A percentile compares a stretch with the other conserved stretches of the same genome.
phyloP scores from a whole-genome alignment of 306 rosid genomes.

The Mucuna pruriens region DNA sequence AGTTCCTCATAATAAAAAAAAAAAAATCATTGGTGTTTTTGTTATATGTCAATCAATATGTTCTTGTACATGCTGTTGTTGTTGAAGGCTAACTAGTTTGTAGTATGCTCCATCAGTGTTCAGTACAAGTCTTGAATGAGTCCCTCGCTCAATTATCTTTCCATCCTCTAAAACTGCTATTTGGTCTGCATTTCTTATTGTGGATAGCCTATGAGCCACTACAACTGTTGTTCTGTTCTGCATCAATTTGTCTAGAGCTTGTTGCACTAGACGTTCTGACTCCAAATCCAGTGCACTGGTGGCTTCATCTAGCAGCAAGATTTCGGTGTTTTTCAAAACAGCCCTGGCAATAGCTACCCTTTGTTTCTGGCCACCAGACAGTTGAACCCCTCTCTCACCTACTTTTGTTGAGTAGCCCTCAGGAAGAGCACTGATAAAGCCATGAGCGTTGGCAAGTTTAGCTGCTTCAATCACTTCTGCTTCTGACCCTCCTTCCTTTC shows the following conservation, averaged over 20 bases:
- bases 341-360: slow-evolving; percentile 90
- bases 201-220: slow-evolving; percentile 90
- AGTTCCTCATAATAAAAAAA: not conserved
- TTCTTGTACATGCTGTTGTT: slow-evolving; percentile 45
- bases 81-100: slow-evolving; percentile 82
- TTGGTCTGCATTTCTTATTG: slow-evolving; percentile 80
- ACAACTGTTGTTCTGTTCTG: slow-evolving; percentile 73
- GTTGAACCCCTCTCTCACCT: slow-evolving; percentile 91
- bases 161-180: slow-evolving; percentile 82
- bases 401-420: slow-evolving; percentile 88
- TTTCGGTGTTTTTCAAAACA: slow-evolving; percentile 74
- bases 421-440: slow-evolving; percentile 76
- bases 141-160: slow-evolving; percentile 79
- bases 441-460: slow-evolving; percentile 82
- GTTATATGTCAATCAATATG: slow-evolving; percentile 14
- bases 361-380: slow-evolving; percentile 91
- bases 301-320: slow-evolving; percentile 84
- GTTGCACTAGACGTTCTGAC: slow-evolving; percentile 78
- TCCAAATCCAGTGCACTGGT: slow-evolving; percentile 86
- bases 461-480: slow-evolving; percentile 84
- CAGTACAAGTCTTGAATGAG: slow-evolving; percentile 66
- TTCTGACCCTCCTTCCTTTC: slow-evolving; percentile 79
- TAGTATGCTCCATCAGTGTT: slow-evolving; percentile 72
- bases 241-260: slow-evolving; percentile 82
- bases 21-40: slow-evolving; percentile 17